These are phyloP conservation scores for Gaultheria prostrata DNA, from an alignment of 148 eudicot species.

Conservation along the genomic window DNA sequence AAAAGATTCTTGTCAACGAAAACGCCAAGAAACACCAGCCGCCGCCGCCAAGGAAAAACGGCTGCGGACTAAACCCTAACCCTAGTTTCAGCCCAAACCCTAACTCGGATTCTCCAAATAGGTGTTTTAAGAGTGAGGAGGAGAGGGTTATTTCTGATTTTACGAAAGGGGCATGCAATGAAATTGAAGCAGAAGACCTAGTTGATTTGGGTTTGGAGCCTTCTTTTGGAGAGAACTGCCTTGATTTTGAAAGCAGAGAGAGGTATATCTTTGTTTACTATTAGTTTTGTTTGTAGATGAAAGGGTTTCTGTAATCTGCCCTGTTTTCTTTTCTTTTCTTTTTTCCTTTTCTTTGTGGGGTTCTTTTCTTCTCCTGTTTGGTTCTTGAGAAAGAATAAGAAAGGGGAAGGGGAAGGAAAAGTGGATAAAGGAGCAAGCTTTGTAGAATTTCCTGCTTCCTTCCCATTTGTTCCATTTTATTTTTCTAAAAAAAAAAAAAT, in stretches of 20 bases:
- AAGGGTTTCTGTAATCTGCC: constrained; percentile 2
- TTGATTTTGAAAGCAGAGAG: constrained; percentile 56
- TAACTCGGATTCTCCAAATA: constrained; percentile 23
- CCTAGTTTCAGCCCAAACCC: constrained; percentile 22
- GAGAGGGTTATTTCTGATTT: constrained; percentile 15
- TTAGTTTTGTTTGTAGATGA: background rate
- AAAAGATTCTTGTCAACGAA: constrained; percentile 41
- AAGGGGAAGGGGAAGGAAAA: background rate
- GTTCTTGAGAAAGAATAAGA: constrained; percentile 4
- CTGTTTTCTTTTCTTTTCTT: background rate
- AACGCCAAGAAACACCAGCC: constrained; percentile 12
- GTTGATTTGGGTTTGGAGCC: constrained; percentile 34
- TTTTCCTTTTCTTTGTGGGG: background rate
- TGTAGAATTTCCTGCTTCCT: background rate
- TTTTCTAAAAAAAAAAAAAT: background rate
- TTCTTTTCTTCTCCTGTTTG: constrained; percentile 7
- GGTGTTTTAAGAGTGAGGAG: constrained; percentile 21
- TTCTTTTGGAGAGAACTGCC: constrained; percentile 68
- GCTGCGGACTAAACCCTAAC: constrained; percentile 16
- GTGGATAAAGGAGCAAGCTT: background rate
- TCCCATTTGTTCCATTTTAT: background rate
- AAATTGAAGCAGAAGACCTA: constrained; percentile 26
- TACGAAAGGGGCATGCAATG: background rate
- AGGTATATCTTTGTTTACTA: constrained; percentile 38
- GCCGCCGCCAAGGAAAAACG: background rate